Conservation (phyloP, 768 basidiomycete genomes). For the Agrocybe pediades region DNA sequence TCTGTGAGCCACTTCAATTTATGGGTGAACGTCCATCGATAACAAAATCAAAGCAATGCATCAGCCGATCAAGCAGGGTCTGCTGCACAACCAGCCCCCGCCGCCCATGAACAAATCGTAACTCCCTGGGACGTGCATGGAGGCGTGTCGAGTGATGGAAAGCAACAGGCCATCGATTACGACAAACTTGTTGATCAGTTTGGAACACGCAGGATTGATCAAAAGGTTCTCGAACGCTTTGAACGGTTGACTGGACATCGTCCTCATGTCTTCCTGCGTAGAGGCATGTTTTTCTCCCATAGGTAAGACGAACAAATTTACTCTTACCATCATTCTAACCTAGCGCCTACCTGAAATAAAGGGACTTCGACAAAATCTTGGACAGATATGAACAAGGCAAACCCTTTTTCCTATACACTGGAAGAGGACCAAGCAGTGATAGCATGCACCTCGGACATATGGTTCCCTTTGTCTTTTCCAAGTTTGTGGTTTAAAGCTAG, state of each 20-base stretch:
- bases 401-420: slow-evolving; percentile 98
- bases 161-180: slow-evolving; percentile 93
- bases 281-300: slow-evolving; percentile 98
- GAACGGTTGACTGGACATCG: slow-evolving; percentile 86
- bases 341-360: slow-evolving; percentile 27
- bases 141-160: slow-evolving; percentile 82
- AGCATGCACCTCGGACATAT: slow-evolving; percentile 98
- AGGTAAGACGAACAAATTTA: slow-evolving; percentile 52
- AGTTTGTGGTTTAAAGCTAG: slow-evolving; percentile 50
- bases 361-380: slow-evolving; percentile 91
- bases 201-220: slow-evolving; percentile 83
- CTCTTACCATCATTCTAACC: background rate
- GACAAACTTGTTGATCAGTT: slow-evolving; percentile 94
- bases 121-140: slow-evolving; percentile 99
- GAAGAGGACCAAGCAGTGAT: slow-evolving; percentile 93
- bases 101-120: slow-evolving; percentile 67
- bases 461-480: slow-evolving; percentile 96
- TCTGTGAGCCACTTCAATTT: slow-evolving; percentile 10
- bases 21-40: background rate
- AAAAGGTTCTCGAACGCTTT: slow-evolving; percentile 80
- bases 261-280: slow-evolving; percentile 85
- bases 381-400: slow-evolving; percentile 96
- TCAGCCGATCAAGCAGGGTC: slow-evolving; percentile 3
- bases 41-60: slow-evolving; percentile 8
- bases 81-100: slow-evolving; percentile 6